These are phyloP conservation scores for Barnettozyma wickerhamii DNA, from an alignment of 805 yeast species.

Conservation along the genomic window DNA sequence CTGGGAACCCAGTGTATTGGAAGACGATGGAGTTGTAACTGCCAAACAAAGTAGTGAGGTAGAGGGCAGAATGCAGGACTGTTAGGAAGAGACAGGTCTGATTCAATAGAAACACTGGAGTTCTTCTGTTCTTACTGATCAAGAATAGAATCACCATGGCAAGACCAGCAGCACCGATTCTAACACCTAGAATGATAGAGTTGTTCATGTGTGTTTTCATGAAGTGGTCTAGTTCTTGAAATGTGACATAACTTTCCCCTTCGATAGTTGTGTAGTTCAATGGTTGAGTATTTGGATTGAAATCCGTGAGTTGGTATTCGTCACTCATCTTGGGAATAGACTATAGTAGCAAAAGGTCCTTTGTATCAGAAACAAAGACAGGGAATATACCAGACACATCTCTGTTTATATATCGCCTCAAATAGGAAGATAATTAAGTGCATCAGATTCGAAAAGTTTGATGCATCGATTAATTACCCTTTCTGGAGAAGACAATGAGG, in stretches of 20 bases:
- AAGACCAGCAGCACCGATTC: constrained; percentile 51
- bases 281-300: constrained; percentile 23
- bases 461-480: constrained; percentile 1
- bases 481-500: constrained; percentile 7
- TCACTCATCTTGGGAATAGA: constrained; percentile 4
- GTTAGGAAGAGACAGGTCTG: constrained; percentile 52
- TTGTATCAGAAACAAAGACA: too few relatives aligned
- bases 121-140: constrained; percentile 46
- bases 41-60: constrained; percentile 49
- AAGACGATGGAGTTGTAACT: constrained; percentile 46
- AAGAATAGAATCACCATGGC: constrained; percentile 45
- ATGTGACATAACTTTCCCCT: constrained; percentile 36
- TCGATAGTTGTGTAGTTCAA: constrained; percentile 39
- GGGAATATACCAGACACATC: neutral
- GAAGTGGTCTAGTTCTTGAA: constrained; percentile 38
- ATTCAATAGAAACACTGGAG: constrained; percentile 75
- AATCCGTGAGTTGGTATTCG: constrained; percentile 3
- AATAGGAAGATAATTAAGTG: neutral
- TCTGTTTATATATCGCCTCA: constrained; percentile 1
- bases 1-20: constrained; percentile 43
- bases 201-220: constrained; percentile 31
- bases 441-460: neutral
- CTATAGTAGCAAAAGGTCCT: too few relatives aligned
- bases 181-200: constrained; percentile 49
- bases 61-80: constrained; percentile 57